Evolutionary conservation across 805 yeast genomes (phyloP), one percentile per base, ranked within the genome.

Genomic region (Scheffersomyces amazonensis): DNA sequence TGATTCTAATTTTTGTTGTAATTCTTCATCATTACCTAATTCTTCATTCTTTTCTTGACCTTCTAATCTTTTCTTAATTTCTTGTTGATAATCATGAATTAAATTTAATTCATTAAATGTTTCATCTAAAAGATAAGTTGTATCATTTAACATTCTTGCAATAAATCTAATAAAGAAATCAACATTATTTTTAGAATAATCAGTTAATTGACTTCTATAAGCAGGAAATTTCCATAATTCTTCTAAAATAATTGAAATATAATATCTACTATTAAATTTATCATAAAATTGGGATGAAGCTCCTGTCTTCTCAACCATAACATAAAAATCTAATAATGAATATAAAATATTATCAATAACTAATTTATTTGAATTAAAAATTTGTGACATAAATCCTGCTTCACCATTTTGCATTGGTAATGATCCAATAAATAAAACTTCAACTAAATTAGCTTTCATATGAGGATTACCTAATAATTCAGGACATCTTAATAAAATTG

Each of bases 251-350:
- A 77, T 77, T 0, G 96, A 84, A 20, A 93, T 87, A 56, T 87
- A 83, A 61, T 81, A 91, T 58, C 99, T 76, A 31, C 87, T 78
- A 59, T 88, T 90, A 66, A 93, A 93, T 63, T 93, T 93, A 60
- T 93, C 99, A 60, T 91, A 91, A 56, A 91, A 93, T 62, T 93
- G 98, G 0, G 95, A 81, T 6, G 91, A 82, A 2, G 96, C 84
- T 8, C 99, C 99, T 0, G 99, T 93, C 53, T 87, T 89, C 59
- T 93, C 99, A 35, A 91, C 90, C 73, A 87, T 87, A 24, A 93
- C 96, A 59, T 91, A 93, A 44, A 89, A 85, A 51, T 88, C 95
- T 62, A 93, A 73, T 40, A 93, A 71, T 1, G 96, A 85, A 52
- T 87, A 89, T 40, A 93, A 67, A 45, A 93, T 57, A 56, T 89